Percentiles rank a stretch among this genome's conserved stretches.
Conservation (phyloP, 805 yeast genomes). For the Lipomyces yamadae region DNA sequence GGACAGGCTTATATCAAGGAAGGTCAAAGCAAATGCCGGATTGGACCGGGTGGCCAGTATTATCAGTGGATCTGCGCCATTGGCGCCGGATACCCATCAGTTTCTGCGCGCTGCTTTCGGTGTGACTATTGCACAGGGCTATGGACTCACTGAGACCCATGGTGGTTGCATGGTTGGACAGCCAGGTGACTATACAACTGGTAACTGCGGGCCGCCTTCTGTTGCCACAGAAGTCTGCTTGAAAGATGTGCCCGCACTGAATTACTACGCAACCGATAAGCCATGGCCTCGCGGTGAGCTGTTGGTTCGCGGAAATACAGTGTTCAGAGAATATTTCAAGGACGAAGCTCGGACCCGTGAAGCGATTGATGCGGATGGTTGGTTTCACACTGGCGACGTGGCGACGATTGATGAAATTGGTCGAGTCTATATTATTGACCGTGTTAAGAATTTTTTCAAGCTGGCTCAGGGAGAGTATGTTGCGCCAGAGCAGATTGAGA, state of each 20-base stretch:
- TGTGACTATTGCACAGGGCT: conserved; percentile 67
- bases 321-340: conserved; percentile 61
- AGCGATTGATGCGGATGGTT: conserved; percentile 55
- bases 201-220: conserved; percentile 65
- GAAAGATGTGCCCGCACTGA: conserved; percentile 68
- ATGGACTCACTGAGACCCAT: conserved; percentile 65
- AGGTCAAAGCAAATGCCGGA: conserved; percentile 56
- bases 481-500: conserved; percentile 80
- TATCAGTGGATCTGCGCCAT: conserved; percentile 71
- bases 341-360: conserved; percentile 59
- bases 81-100: conserved; percentile 62
- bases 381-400: conserved; percentile 56
- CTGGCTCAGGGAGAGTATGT: conserved; percentile 52
- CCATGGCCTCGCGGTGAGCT: conserved; percentile 62
- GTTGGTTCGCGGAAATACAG: conserved; percentile 66
- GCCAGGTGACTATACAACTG: conserved; percentile 54
- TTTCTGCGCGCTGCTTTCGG: conserved; percentile 68
- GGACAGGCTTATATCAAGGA: conserved; percentile 50
- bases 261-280: conserved; percentile 52
- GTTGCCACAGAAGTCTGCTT: conserved; percentile 62
- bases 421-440: conserved; percentile 64
- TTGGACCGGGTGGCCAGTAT: conserved; percentile 51
- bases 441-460: conserved; percentile 80
- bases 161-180: conserved; percentile 42
- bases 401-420: conserved; percentile 59